Conservation (phyloP, 768 basidiomycete genomes). For the Boletus pseudo-olivaceus region DNA sequence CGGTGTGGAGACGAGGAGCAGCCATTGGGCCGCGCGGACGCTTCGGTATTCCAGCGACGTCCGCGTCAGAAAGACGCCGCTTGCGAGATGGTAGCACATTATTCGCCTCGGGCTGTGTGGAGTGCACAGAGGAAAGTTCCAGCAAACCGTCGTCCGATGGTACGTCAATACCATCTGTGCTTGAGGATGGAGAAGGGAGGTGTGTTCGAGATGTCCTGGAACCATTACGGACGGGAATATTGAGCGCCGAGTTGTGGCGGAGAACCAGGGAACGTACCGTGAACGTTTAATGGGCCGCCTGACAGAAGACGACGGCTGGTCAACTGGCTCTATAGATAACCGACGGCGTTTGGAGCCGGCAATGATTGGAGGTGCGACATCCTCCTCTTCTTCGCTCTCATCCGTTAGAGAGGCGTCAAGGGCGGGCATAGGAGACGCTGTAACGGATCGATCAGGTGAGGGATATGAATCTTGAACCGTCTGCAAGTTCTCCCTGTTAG, state of each 20-base stretch:
- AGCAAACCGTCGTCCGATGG: not conserved
- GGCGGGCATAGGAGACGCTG: constrained; percentile 6
- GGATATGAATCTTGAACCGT: constrained; percentile 7
- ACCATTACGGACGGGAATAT: not conserved
- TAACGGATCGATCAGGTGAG: constrained; percentile 12
- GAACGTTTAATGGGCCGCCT: constrained; percentile 19
- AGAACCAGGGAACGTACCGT: constrained; percentile 11
- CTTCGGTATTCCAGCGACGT: constrained; percentile 21
- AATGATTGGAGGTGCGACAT: constrained; percentile 9
- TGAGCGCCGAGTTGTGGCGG: fast-evolving
- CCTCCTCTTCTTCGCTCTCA: constrained; percentile 17
- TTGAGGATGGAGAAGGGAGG: constrained; percentile 17
- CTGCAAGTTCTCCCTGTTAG: constrained; percentile 1
- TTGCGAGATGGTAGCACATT: constrained; percentile 23
- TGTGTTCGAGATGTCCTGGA: not conserved
- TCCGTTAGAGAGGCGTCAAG: constrained; percentile 6
- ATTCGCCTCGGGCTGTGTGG: not conserved
- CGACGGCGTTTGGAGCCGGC: constrained; percentile 23
- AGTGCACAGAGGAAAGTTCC: not conserved
- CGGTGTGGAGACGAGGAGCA: constrained; percentile 23
- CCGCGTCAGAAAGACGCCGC: constrained; percentile 37
- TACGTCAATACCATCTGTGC: not conserved
- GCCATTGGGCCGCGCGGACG: constrained; percentile 19
- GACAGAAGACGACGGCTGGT: not conserved
- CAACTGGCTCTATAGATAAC: not conserved